phyloP scores from a whole-genome alignment of 106 monocot species.

The Dendrobium catenatum region DNA sequence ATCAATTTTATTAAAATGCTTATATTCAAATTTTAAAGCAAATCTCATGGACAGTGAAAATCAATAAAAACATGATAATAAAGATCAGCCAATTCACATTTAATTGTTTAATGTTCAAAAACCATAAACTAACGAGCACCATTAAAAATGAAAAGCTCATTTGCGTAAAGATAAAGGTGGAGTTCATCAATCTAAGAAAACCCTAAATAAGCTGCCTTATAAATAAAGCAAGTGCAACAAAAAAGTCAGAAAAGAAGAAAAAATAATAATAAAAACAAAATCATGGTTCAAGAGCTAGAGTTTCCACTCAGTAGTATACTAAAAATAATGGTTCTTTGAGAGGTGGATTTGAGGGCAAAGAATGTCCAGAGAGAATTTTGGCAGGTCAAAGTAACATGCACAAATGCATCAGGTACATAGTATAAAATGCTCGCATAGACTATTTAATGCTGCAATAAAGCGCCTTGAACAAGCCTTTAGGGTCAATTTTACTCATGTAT shows the following conservation, averaged over 20 bases:
- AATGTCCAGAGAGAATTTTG: neutral
- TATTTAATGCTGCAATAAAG: neutral
- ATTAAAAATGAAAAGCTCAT: neutral
- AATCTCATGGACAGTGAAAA: neutral
- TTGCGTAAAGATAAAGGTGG: neutral
- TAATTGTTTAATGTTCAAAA: neutral
- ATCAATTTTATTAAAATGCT: neutral
- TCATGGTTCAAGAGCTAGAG: neutral
- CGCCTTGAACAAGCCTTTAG: neutral
- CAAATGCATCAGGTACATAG: neutral
- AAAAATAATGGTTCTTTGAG: neutral
- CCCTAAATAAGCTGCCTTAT: neutral
- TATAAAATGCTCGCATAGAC: neutral
- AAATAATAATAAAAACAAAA: neutral
- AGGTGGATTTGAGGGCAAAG: neutral
- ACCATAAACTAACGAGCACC: neutral
- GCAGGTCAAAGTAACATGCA: neutral
- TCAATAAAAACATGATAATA: neutral
- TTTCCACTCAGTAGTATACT: neutral
- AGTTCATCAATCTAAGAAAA: neutral
- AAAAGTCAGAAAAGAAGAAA: neutral
- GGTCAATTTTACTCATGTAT: neutral
- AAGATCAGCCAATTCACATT: neutral
- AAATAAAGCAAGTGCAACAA: neutral
- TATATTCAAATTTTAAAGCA: neutral